phyloP scores from a whole-genome alignment of 2,329 filamentous ascomycete species.

The Sordariomycetes sp. region DNA sequence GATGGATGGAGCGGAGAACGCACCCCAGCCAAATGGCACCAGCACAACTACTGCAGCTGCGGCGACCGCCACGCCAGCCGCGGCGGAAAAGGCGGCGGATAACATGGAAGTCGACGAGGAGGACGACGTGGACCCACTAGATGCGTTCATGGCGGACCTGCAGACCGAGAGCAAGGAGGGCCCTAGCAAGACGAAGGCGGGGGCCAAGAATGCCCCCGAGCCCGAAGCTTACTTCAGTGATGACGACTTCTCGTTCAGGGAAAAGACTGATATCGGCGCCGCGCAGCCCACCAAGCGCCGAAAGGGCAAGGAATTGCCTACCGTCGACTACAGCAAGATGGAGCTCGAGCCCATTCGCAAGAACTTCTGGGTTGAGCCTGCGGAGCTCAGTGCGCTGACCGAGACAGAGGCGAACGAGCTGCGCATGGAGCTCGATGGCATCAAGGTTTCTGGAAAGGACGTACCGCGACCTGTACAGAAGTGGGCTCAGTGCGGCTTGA shows the following conservation, averaged over 20 bases:
- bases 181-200: constrained; percentile 9
- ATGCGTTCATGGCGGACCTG: constrained; percentile 86
- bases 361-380: constrained; percentile 87
- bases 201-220: constrained; percentile 43
- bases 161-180: constrained; percentile 10
- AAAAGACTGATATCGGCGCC: constrained; percentile 32
- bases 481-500: constrained; percentile 90
- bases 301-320: constrained; percentile 82
- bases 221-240: constrained; percentile 84
- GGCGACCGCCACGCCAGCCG: constrained; percentile 8
- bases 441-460: constrained; percentile 81
- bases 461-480: constrained; percentile 90
- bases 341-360: constrained; percentile 80
- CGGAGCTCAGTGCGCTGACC: constrained; percentile 69
- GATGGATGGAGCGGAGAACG: constrained; percentile 13
- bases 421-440: constrained; percentile 80
- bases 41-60: constrained; percentile 6
- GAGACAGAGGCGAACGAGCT: constrained; percentile 74
- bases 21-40: constrained; percentile 16
- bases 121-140: constrained; percentile 61
- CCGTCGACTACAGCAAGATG: constrained; percentile 74
- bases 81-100: constrained; percentile 16
- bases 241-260: constrained; percentile 51
- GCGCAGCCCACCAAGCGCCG: constrained; percentile 54
- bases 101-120: constrained; percentile 43